Evolutionary conservation across 495 filamentous ascomycete species (phyloP).

Genomic region (Neurospora cerealis): DNA sequence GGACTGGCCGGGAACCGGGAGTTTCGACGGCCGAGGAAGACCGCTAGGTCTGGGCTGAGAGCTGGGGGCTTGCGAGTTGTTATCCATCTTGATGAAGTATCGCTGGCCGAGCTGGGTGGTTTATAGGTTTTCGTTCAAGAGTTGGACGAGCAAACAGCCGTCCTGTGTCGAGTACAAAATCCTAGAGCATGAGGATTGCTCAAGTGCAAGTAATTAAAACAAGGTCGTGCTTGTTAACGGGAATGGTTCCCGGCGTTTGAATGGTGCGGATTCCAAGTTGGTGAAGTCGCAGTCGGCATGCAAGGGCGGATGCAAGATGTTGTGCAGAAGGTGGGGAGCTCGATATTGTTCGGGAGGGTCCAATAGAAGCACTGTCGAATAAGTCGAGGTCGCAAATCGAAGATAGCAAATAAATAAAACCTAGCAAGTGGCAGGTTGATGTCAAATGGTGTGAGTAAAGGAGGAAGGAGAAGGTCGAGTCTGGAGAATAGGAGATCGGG

Average conservation of each 20-base stretch:
- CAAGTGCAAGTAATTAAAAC: not conserved
- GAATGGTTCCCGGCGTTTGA: not conserved
- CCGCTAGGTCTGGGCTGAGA: constrained; percentile 11
- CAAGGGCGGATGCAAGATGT: not conserved
- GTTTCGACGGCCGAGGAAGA: constrained; percentile 21
- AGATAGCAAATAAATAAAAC: not conserved
- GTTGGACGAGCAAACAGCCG: not conserved
- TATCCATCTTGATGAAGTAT: constrained; percentile 22
- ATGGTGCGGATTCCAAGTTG: not conserved
- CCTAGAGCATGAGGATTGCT: not conserved
- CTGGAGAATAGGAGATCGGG: not conserved
- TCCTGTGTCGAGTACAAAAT: not conserved
- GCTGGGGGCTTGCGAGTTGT: constrained; percentile 7
- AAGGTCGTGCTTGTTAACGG: not conserved
- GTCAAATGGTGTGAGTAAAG: not conserved
- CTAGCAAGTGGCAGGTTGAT: not conserved
- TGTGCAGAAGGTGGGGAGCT: not conserved
- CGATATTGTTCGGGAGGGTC: not conserved
- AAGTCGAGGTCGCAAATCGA: not conserved
- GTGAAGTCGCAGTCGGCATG: not conserved
- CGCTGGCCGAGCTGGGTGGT: not conserved
- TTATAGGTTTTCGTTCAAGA: not conserved
- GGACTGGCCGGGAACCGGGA: constrained; percentile 14
- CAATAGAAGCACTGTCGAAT: not conserved
- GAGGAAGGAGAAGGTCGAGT: not conserved